phyloP scores from a whole-genome alignment of 345 rosid species.

The Camelina laxa region DNA sequence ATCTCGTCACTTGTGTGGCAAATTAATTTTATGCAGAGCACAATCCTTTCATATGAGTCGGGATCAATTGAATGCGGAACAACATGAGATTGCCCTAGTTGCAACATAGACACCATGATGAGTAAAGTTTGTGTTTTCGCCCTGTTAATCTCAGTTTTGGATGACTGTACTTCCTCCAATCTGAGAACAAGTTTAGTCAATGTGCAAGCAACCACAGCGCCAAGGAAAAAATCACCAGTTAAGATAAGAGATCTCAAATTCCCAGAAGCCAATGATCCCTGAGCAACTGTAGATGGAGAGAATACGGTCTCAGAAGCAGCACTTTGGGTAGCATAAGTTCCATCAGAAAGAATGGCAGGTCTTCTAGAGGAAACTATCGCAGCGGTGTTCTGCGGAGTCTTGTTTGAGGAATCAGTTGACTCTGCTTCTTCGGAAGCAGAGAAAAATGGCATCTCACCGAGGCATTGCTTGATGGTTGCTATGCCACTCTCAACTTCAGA shows the following conservation, averaged over 20 bases:
- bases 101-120: constrained; percentile 81
- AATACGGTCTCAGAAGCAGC: constrained; percentile 84
- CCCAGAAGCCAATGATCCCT: constrained; percentile 68
- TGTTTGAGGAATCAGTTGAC: constrained; percentile 60
- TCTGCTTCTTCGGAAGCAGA: constrained; percentile 72
- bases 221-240: constrained; percentile 94
- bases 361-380: constrained; percentile 70
- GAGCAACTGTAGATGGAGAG: constrained; percentile 72
- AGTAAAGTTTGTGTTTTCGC: constrained; percentile 63
- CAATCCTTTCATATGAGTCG: constrained; percentile 79
- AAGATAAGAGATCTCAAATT: constrained; percentile 83
- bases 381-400: constrained; percentile 52
- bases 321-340: constrained; percentile 89
- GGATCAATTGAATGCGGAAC: constrained; percentile 81
- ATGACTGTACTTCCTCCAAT: constrained; percentile 85
- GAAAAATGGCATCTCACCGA: constrained; percentile 80
- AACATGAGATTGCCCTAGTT: constrained; percentile 81
- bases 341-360: constrained; percentile 87
- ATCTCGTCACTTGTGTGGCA: constrained; percentile 76
- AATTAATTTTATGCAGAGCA: constrained; percentile 73
- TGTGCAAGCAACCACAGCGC: constrained; percentile 94
- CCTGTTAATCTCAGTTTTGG: constrained; percentile 72
- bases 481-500: constrained; percentile 82
- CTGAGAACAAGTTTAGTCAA: constrained; percentile 85
- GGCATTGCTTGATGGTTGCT: constrained; percentile 79